Percentiles rank a stretch among this genome's conserved stretches.
Evolutionary conservation across 2,329 filamentous ascomycete species (phyloP).

Genomic region (Geosmithia morbida): DNA sequence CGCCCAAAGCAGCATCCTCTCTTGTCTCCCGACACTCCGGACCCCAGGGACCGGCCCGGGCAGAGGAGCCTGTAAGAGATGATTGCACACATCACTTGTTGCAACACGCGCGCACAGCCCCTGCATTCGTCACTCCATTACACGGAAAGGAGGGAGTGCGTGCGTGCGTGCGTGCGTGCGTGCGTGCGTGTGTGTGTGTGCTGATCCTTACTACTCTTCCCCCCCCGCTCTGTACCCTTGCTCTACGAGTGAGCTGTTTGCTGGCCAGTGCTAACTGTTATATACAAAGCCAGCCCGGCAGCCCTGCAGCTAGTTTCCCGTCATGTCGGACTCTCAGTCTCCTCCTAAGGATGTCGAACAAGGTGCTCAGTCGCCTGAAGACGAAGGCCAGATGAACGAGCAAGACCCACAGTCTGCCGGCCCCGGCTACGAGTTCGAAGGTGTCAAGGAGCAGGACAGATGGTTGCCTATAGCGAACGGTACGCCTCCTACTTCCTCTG

Average conservation of each 20-base stretch:
- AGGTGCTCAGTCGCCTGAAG: constrained; percentile 83
- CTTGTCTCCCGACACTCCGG: not conserved
- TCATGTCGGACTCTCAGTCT: constrained; percentile 88
- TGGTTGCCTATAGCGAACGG: constrained; percentile 99
- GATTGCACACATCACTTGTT: too few relatives aligned
- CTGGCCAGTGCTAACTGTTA: constrained; percentile 17
- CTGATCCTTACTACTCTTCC: too few relatives aligned
- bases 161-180: too few relatives aligned
- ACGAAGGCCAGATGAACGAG: constrained; percentile 91
- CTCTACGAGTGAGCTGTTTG: too few relatives aligned
- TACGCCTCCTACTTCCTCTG: constrained; percentile 40
- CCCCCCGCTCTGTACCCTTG: too few relatives aligned
- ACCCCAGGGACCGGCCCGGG: not conserved
- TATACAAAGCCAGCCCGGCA: constrained; percentile 31
- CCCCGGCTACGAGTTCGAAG: constrained; percentile 78
- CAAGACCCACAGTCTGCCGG: constrained; percentile 64
- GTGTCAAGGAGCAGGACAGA: constrained; percentile 95
- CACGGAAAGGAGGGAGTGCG: too few relatives aligned
- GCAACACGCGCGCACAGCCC: too few relatives aligned
- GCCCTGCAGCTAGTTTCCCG: constrained; percentile 47
- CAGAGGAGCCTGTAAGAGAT: not conserved
- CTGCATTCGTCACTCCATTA: too few relatives aligned
- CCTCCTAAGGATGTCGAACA: constrained; percentile 92
- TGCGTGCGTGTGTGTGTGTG: too few relatives aligned
- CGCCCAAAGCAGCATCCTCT: not conserved